Evolutionary conservation across 2,329 filamentous ascomycete species (phyloP), one percentile per base, ranked within the genome.

Genomic region (Cryphonectria nitschkei): DNA sequence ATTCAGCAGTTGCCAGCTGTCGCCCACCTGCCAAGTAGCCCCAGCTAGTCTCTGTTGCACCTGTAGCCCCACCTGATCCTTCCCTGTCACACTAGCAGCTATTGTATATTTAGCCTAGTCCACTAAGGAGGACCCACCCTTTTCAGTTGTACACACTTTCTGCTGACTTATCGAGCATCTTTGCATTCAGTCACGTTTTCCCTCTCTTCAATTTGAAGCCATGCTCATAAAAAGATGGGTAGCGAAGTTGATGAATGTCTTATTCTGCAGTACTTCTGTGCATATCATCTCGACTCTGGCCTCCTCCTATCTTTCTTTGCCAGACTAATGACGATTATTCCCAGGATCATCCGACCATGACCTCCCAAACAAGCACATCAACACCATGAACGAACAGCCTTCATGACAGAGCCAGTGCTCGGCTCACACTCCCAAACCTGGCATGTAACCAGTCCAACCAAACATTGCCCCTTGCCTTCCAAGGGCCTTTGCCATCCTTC

Each of bases 371-470:
- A n/a, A n/a, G 34, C 34, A 6, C 22, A 52, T 52, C 9, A 9
- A 19, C 1, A 14, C 16, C 43, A 22, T 37, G 41, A 32, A 26
- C 4, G 41, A 32, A 26, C 4, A 41, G 56, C 11, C 2, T 2
- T 68, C 52, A 68, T 3, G 54, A 66, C 32, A 65, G n/a, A 3
- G 14, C 54, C 46, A 67, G 41, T 22, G 39, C 29, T 26, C 52
- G 39, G 6, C 26, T 41, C 29, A 52, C 39, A 16, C 26, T 29
- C 14, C 64, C 58, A 60, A 46, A 43, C 14, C 68, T 68, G 32
- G 68, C 68, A 46, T 67, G 60, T 19, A 70, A 5, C 68, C 68
- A 70, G 46, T 70, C 68, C 29, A 70, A 1, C 68, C 63, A 70
- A 19, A 70, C 41, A 43, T 70, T 67, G 5, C 68, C 68, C 34